phyloP scores from a whole-genome alignment of 805 yeast species.

The Jamesozyma lodderae region DNA sequence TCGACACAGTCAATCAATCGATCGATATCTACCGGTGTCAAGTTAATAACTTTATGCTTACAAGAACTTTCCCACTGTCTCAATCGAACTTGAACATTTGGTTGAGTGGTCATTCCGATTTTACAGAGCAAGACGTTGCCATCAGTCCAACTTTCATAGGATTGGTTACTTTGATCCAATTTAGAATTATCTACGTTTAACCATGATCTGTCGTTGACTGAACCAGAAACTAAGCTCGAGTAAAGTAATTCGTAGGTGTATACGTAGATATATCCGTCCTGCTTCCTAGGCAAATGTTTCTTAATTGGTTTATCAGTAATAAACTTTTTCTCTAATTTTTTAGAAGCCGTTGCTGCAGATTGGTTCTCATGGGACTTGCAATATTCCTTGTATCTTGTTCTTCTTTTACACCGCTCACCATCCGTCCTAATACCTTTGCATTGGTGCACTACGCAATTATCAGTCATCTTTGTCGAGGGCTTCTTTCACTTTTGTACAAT shows the following conservation, averaged over 20 bases:
- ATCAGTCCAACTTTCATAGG: constrained; percentile 12
- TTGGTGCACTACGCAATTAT: background rate
- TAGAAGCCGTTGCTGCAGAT: background rate
- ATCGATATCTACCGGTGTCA: constrained; percentile 20
- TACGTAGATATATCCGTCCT: constrained; percentile 20
- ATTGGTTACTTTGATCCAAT: background rate
- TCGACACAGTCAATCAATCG: background rate
- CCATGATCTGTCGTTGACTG: constrained; percentile 10
- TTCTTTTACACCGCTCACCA: constrained; percentile 15
- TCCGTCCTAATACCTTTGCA: constrained; percentile 24
- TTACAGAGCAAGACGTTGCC: constrained; percentile 20
- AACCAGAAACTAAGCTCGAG: constrained; percentile 8
- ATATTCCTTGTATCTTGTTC: constrained; percentile 6
- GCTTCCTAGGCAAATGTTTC: background rate
- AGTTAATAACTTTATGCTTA: constrained; percentile 19
- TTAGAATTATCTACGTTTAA: constrained; percentile 18
- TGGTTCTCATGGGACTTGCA: constrained; percentile 20
- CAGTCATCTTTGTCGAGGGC: too few relatives aligned
- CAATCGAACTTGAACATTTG: constrained; percentile 18
- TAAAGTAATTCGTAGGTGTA: constrained; percentile 21
- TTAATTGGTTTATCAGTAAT: background rate
- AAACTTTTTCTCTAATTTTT: too few relatives aligned
- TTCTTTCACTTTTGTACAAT: too few relatives aligned
- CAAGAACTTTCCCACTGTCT: constrained; percentile 24
- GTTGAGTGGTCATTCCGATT: constrained; percentile 27